phyloP scores from a whole-genome alignment of 768 basidiomycete species.

The Tylopilus subfusipes region DNA sequence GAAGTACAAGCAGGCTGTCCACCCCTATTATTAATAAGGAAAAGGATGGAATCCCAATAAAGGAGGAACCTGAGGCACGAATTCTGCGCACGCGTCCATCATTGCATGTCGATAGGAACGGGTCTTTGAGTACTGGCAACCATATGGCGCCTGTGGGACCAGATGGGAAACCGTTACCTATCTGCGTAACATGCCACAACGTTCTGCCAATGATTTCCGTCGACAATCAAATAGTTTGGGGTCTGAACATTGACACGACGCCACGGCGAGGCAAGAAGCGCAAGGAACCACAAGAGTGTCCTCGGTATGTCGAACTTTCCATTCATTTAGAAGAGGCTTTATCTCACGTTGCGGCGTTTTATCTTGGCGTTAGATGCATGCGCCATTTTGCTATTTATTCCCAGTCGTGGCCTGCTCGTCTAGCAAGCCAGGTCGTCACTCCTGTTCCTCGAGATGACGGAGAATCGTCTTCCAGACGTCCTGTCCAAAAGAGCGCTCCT shows the following conservation, averaged over 20 bases:
- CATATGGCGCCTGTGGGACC: constrained; percentile 50
- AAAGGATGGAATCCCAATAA: constrained; percentile 42
- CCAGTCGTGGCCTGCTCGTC: constrained; percentile 65
- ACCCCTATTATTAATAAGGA: constrained; percentile 32
- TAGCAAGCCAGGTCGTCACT: constrained; percentile 44
- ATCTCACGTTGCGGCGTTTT: constrained; percentile 15
- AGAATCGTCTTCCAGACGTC: constrained; percentile 38
- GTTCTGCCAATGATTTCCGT: constrained; percentile 74
- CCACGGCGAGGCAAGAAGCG: constrained; percentile 48
- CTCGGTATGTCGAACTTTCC: constrained; percentile 47
- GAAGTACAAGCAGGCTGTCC: constrained; percentile 31
- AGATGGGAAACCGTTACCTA: constrained; percentile 66
- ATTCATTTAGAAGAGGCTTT: constrained; percentile 22
- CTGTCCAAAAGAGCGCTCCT: constrained; percentile 49
- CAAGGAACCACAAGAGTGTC: constrained; percentile 67
- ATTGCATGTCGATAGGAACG: constrained; percentile 34
- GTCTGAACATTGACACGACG: constrained; percentile 49
- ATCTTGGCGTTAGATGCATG: constrained; percentile 53
- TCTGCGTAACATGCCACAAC: constrained; percentile 68
- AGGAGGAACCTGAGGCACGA: constrained; percentile 49
- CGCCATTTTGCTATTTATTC: constrained; percentile 78
- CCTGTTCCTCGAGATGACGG: constrained; percentile 46
- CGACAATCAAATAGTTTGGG: constrained; percentile 74
- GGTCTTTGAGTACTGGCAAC: constrained; percentile 38
- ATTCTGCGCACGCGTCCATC: constrained; percentile 48